Percentiles rank a stretch among this genome's conserved stretches.
Evolutionary conservation across 116 monocot genomes (phyloP).

Genomic region (Zostera marina): DNA sequence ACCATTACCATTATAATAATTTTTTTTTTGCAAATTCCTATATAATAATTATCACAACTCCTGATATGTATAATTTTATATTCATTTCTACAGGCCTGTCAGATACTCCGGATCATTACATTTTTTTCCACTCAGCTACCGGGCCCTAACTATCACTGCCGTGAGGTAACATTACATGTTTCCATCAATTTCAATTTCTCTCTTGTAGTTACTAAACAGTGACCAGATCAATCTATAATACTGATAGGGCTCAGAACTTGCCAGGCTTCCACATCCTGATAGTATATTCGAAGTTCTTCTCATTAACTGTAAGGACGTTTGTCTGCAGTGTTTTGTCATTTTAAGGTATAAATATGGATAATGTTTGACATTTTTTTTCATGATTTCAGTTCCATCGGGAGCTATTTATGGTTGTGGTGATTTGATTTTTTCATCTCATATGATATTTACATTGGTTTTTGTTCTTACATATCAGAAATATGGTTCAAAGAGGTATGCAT

Average conservation of each 20-base stretch:
- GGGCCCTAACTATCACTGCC: slow-evolving; percentile 94
- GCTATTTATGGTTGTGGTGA: slow-evolving; percentile 77
- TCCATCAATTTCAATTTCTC: not conserved
- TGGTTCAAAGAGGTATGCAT: slow-evolving; percentile 52
- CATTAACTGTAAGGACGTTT: slow-evolving; percentile 49
- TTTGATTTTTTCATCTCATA: slow-evolving; percentile 96
- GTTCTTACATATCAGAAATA: slow-evolving; percentile 78
- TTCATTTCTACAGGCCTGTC: slow-evolving; percentile 37
- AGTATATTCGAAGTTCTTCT: slow-evolving; percentile 61
- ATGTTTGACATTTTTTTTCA: not conserved
- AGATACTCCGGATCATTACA: slow-evolving; percentile 58
- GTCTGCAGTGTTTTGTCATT: not conserved
- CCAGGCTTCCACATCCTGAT: slow-evolving; percentile 48
- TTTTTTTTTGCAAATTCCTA: not conserved
- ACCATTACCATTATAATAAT: no score
- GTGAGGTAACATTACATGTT: slow-evolving; percentile 34
- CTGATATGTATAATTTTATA: no score
- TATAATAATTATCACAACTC: no score
- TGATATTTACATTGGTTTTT: slow-evolving; percentile 90
- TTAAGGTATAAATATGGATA: not conserved
- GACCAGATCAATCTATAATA: not conserved
- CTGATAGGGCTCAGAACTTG: slow-evolving; percentile 62
- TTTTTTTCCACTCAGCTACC: slow-evolving; percentile 95
- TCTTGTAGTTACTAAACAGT: slow-evolving; percentile 1
- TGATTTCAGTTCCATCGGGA: slow-evolving; percentile 61